Percentiles rank a stretch among this genome's conserved stretches.
These are phyloP conservation scores for Camelina neglecta DNA, from an alignment of 345 rosid species.

Conservation along the genomic window DNA sequence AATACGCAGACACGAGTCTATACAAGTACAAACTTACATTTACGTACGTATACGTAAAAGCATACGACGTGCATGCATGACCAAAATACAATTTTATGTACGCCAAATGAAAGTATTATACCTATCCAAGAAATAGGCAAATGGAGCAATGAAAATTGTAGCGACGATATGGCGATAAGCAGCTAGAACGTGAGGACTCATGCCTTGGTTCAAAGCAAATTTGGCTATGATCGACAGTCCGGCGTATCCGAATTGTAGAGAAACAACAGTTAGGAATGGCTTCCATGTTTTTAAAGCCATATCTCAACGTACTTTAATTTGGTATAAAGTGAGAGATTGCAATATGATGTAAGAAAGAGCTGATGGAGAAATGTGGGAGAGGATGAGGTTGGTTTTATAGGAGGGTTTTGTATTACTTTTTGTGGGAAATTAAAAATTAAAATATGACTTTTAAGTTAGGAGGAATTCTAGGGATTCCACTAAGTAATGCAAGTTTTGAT, in stretches of 20 bases:
- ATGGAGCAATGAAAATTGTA: constrained; percentile 67
- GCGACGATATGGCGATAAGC: constrained; percentile 79
- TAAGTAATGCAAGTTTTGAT: constrained; percentile 40
- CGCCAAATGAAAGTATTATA: constrained; percentile 22
- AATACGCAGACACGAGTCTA: constrained; percentile 2
- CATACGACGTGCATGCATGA: constrained; percentile 31
- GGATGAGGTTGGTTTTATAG: constrained; percentile 43
- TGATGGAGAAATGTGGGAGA: constrained; percentile 45
- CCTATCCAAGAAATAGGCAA: constrained; percentile 77
- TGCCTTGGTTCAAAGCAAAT: constrained; percentile 57
- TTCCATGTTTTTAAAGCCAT: constrained; percentile 46
- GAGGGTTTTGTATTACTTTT: background rate
- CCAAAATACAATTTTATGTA: constrained; percentile 1
- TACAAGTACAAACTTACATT: constrained; percentile 3
- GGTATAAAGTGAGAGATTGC: background rate
- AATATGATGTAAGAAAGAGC: constrained; percentile 39
- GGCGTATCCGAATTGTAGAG: constrained; percentile 67
- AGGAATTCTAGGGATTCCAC: constrained; percentile 45
- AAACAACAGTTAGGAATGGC: constrained; percentile 62
- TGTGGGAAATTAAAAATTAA: background rate
- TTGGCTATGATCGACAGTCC: constrained; percentile 65
- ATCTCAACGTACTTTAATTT: constrained; percentile 15
- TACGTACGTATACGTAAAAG: constrained; percentile 3
- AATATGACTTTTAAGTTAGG: constrained; percentile 28
- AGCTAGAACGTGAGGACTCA: constrained; percentile 72